Conservation (phyloP, 768 basidiomycete species). For the Suillus tomentosus region DNA sequence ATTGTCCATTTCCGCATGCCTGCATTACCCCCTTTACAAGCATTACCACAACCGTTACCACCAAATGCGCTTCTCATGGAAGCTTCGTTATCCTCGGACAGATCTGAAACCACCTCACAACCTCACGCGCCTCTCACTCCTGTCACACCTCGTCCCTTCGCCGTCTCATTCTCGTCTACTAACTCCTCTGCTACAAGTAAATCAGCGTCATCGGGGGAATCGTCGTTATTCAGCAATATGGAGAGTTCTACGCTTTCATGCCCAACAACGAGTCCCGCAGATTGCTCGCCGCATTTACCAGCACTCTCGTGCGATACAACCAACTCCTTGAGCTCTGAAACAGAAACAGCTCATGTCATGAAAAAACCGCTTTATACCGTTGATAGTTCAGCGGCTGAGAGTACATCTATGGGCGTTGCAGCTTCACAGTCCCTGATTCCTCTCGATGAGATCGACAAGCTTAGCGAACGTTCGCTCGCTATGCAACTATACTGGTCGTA, state of each 20-base stretch:
- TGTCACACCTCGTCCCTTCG: slow-evolving; percentile 38
- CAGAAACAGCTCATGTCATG: slow-evolving; percentile 5
- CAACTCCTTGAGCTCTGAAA: slow-evolving; percentile 7
- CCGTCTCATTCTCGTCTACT: slow-evolving; percentile 56
- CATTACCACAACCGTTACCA: slow-evolving; percentile 36
- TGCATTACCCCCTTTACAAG: slow-evolving; percentile 62
- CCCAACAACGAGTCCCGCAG: slow-evolving; percentile 22
- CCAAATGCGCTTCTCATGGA: slow-evolving; percentile 25
- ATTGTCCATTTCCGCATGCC: slow-evolving; percentile 70
- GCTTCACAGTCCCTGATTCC: slow-evolving; percentile 41
- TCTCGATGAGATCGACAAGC: slow-evolving; percentile 42
- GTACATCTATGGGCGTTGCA: slow-evolving; percentile 35
- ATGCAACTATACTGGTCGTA: slow-evolving; percentile 74
- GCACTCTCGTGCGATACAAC: background rate
- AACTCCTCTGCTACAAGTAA: slow-evolving; percentile 37
- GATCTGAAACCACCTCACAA: slow-evolving; percentile 23
- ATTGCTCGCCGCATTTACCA: slow-evolving; percentile 24
- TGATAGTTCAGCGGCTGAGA: slow-evolving; percentile 49
- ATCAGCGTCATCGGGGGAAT: slow-evolving; percentile 36
- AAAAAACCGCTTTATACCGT: slow-evolving; percentile 43
- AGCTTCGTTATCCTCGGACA: slow-evolving; percentile 28
- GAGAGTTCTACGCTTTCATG: slow-evolving; percentile 27
- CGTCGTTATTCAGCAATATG: slow-evolving; percentile 34
- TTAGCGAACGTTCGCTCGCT: slow-evolving; percentile 63
- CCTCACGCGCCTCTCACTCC: slow-evolving; percentile 16